Percentiles rank a stretch among this genome's conserved stretches.
These are phyloP conservation scores for Tetramitus jugosus DNA, from an alignment of 208 protist species.

Conservation along the genomic window DNA sequence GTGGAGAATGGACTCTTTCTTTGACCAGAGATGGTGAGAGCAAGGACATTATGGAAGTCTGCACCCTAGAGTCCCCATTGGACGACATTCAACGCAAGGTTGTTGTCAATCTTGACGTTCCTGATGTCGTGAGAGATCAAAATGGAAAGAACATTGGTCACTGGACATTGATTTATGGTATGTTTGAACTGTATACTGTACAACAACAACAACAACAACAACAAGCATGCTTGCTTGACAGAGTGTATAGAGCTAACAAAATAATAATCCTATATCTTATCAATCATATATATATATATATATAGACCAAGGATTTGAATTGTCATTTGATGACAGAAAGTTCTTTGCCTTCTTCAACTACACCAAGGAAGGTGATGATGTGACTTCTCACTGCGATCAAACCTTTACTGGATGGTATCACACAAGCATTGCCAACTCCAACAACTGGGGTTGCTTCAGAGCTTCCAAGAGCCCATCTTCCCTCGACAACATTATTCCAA, in stretches of 20 bases:
- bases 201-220: too few relatives aligned
- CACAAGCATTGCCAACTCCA: neutral
- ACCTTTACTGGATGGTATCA: slow-evolving; percentile 22
- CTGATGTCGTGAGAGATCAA: neutral
- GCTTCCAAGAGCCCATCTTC: neutral
- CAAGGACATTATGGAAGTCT: neutral
- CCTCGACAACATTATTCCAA: neutral
- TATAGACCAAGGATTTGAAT: slow-evolving; percentile 11
- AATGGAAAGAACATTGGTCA: neutral
- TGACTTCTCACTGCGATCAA: neutral
- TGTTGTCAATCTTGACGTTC: neutral
- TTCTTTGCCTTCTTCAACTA: slow-evolving; percentile 21
- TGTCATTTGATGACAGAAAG: neutral
- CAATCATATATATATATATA: too few relatives aligned
- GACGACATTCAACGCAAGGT: neutral
- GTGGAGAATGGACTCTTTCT: neutral
- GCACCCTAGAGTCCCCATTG: neutral
- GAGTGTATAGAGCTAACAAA: too few relatives aligned
- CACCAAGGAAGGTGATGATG: neutral
- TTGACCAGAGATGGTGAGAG: neutral
- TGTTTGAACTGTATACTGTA: too few relatives aligned
- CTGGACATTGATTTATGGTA: slow-evolving; percentile 18
- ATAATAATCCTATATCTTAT: too few relatives aligned
- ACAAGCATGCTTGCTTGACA: too few relatives aligned
- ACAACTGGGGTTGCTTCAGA: slow-evolving; percentile 3